Percentiles rank a stretch among this genome's conserved stretches.
phyloP scores from a whole-genome alignment of 768 basidiomycete genomes.

The Lactarius psammicola region DNA sequence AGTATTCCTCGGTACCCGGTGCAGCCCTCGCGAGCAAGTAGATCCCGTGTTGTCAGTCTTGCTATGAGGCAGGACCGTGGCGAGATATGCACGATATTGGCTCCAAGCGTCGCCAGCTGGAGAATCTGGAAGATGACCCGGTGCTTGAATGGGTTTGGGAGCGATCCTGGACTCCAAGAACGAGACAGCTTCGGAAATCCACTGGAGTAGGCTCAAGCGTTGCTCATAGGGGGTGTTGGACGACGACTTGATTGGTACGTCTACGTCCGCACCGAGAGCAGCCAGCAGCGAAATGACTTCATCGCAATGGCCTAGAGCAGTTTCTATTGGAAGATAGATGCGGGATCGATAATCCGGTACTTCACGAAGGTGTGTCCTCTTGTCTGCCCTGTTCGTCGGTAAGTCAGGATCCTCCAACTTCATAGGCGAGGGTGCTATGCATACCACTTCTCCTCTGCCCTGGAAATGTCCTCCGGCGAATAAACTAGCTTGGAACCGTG shows the following conservation, averaged over 20 bases:
- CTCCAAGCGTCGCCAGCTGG: constrained; percentile 11
- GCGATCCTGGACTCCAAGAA: not conserved
- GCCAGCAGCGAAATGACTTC: constrained; percentile 34
- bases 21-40: not conserved
- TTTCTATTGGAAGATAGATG: constrained; percentile 32
- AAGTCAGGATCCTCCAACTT: not conserved
- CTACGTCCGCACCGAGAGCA: constrained; percentile 33
- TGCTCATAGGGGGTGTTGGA: not conserved
- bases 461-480: constrained; percentile 33
- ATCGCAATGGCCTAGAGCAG: constrained; percentile 30
- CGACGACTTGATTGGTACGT: constrained; percentile 14
- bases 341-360: not conserved
- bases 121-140: not conserved
- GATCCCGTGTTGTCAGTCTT: not conserved
- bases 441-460: constrained; percentile 29
- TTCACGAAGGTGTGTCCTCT: not conserved
- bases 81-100: constrained; percentile 14
- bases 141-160: not conserved
- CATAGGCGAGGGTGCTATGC: not conserved
- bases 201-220: constrained; percentile 30
- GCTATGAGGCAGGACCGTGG: not conserved
- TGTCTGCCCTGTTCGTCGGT: not conserved
- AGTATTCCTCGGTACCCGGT: not conserved
- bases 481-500: constrained; percentile 33
- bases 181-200: constrained; percentile 12